These are phyloP conservation scores for barrel medic (Medicago truncatula) DNA, from an alignment of 306 rosid species.

Conservation along the genomic window MtrunA17r5.0-ANR NC_053042.1:47556501-47557000, in stretches of 20 bases:
- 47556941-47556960: not conserved
- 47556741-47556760: not conserved
- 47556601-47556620: not conserved
- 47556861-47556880: not conserved
- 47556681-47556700: not conserved
- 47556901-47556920: no score
- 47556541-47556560: not conserved
- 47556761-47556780: not conserved
- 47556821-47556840: not conserved
- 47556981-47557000: no score
- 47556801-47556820: not conserved
- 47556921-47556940: not conserved
- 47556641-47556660: not conserved
- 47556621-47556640: not conserved
- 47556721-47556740: not conserved
- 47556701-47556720: not conserved
- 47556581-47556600: no score
- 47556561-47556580: rapidly evolving
- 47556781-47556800: not conserved
- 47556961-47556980: no score
- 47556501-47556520: not conserved
- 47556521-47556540: not conserved
- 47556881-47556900: not conserved
- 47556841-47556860: not conserved
- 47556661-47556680: not conserved